Evolutionary conservation across 352 stramenopile species (phyloP), one percentile per base, ranked within the genome.

Genomic region (Elongisporangium anandrum): DNA sequence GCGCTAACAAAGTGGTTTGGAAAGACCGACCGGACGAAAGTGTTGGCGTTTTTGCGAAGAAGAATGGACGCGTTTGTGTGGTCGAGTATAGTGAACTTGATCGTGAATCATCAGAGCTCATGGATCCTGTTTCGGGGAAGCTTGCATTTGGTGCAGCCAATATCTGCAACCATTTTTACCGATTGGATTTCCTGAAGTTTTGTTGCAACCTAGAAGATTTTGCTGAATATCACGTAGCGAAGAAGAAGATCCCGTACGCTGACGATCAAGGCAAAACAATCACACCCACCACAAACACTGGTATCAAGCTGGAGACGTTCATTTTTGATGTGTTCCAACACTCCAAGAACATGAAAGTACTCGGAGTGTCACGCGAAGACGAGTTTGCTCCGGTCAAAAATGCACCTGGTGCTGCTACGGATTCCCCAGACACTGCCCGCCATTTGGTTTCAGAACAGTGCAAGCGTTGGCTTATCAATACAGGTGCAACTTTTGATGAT

Each of bases 161-260:
- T 68, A 99, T 99, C 71, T 99, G 97, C 89, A 99, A 99, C 82
- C 97, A 99, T 69, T 98, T 97, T 60, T 99, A 77, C 17, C 70
- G 97, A 60, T 81, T 98, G 13, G 65, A 78, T 38, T 98, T 98
- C 70, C 63, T 74, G 23, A 65, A 77, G 52, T 54, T 66, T 97
- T 99, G 73, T 66, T 86, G 56, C 88, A 98, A 85, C 79, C 90
- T 62, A 93, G 92, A 54, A 64, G 98, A 62, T 83, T 91, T 38
- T 96, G 88, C 75, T 79, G 97, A 52, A 85, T 75, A 39, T 53
- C 71, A 29, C 77, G 96, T 22, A 85, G 93, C 26, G 96, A 98
- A 85, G 47, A 99, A 98, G 72, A 98, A 98, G 72, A 98, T 99
- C 52, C 86, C 88, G 8, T 85, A 79, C 56, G 94, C 83, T 17